Evolutionary conservation across 2,329 filamentous ascomycete genomes (phyloP), one percentile per base, ranked within the genome.

Genomic region (Neopestalotiopsis sp.): DNA sequence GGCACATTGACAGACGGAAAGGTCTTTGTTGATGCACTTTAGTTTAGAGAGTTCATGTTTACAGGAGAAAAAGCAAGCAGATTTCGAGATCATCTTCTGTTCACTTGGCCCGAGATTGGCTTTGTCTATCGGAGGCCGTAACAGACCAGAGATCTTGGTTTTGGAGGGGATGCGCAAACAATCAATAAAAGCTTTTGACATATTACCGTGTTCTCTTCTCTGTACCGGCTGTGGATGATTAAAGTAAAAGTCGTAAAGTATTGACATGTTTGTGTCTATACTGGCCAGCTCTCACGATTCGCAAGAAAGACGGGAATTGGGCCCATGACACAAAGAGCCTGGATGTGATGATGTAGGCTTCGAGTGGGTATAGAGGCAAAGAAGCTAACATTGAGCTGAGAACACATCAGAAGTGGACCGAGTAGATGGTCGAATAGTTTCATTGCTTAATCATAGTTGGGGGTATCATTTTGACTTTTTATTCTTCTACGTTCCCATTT

Each of bases 381-480:
- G 10, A 10, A 38, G 6, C 34, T 2, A 38, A 10, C 10, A 38
- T 38, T 6, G 34, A 38, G 34, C 34, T 10, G 34, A 38, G 34
- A 28, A 52, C 17, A 10, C 45, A 52, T 7, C 9, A 20, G 45
- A 52, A 20, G 45, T 52, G 17, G 40, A 65, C 10, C 13, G 7
- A n/a, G 24, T 28, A 56, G 12, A n/a, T 13, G 45, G 28, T 1
- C 14, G 13, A n/a, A 17, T n/a, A 49, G 12, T 10, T 10, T 52
- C 45, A n/a, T n/a, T 9, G 45, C n/a, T 9, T 52, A 17, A n/a
- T 17, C 45, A 52, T 14, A 24, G 10, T 52, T 20, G n/a, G n/a
- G 67, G 67, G 67, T 68, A 70, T 70, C 66, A 70, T 49, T 65
- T 65, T 32, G 20, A 52, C 38, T 65, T 56, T 56, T 13, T 12